Base-by-base conservation (phyloP, 208 protist species). In the Leishmania martiniquensis region DNA sequence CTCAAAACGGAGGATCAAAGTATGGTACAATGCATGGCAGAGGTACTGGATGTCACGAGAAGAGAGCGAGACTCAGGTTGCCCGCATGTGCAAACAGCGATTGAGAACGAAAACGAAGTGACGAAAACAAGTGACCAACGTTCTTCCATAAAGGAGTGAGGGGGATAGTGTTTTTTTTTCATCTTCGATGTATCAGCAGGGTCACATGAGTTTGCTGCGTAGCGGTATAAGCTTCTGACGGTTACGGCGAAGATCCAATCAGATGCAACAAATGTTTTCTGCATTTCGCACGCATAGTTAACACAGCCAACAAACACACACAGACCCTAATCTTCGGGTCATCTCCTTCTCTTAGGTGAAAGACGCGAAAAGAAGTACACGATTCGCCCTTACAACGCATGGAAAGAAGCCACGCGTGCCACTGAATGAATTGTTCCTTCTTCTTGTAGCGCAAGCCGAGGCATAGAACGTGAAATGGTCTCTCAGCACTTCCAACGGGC, bases 341-440 rank as follows among this genome's bases (percentile, higher is more conserved):
- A n/a, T 55, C n/a, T 32, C 9, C n/a, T 51, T 17, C n/a, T 29
- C 17, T 22, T 57, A 6, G 5, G 54, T 54, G 13, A 15, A 59
- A 60, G n/a, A 77, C 49, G 32, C 45, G 51, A 63, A 85, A 77
- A 78, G 45, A 34, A 76, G 45, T 72, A 39, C 2, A 29, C 0
- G 12, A 29, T 63, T 63, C 29, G 13, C 37, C 29, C 29, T 25
- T 63, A 9, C 12, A 15, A 13, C 12, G 29, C 37, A 44, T 7
- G 29, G 10, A 32, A 69, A 13, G 32, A 51, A 49, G 17, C 10
- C 22, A 69, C 7, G 25, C 0, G 25, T 47, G 63, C 13, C 4
- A 49, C 22, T 49, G n/a, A 51, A 25, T 39, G 17, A 67, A 45
- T 17, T 25, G 29, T 57, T 51, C 22, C 44, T 49, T 66, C 25